Evolutionary conservation across 2,329 filamentous ascomycete species (phyloP).

Genomic region (Fusarium tricinctum): DNA sequence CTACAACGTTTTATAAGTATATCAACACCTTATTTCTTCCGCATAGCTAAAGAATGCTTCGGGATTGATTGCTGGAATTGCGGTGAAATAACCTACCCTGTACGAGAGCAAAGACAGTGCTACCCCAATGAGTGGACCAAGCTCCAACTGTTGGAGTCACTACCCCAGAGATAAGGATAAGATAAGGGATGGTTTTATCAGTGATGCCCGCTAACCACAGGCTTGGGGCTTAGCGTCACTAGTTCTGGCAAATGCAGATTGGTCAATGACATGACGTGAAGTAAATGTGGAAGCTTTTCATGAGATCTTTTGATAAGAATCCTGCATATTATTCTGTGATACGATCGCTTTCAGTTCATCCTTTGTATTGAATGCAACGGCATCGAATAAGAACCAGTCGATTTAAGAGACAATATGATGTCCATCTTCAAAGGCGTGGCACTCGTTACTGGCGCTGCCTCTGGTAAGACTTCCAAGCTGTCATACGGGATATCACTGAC

Average conservation of each 20-base stretch:
- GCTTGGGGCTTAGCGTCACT: slow-evolving; percentile 14
- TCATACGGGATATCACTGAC: background rate
- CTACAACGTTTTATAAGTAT: too few relatives aligned
- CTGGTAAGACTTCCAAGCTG: slow-evolving; percentile 1
- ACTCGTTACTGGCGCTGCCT: slow-evolving; percentile 27
- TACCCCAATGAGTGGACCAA: background rate
- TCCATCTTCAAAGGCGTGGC: slow-evolving; percentile 26
- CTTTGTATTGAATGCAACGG: background rate
- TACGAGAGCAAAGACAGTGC: background rate
- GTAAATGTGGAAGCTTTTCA: background rate
- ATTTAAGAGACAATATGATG: slow-evolving; percentile 7
- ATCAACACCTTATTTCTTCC: too few relatives aligned
- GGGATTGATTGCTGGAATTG: background rate
- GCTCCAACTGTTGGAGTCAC: slow-evolving; percentile 5
- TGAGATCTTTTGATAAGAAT: background rate
- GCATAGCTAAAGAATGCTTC: too few relatives aligned
- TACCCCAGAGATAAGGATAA: slow-evolving; percentile 8
- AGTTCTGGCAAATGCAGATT: too few relatives aligned
- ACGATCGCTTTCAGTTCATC: background rate
- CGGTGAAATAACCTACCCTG: background rate
- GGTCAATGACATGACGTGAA: background rate
- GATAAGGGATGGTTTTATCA: background rate
- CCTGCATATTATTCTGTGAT: background rate
- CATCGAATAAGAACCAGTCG: accelerated
- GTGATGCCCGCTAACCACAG: background rate